phyloP scores from a whole-genome alignment of 1,139 yeast genomes.

The Geotrichum macrosporum region DNA sequence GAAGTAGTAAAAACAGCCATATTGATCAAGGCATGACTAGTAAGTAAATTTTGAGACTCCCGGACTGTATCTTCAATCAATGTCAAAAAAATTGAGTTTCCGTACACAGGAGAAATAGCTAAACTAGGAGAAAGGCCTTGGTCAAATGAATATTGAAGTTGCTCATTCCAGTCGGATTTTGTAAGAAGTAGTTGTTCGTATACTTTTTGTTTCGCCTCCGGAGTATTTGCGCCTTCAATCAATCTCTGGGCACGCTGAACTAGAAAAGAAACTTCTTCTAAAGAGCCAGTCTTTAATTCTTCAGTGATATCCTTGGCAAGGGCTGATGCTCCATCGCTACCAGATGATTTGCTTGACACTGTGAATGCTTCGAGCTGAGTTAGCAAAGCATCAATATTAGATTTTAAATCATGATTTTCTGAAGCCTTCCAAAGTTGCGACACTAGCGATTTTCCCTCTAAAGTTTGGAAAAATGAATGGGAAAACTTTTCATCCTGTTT shows the following conservation, averaged over 20 bases:
- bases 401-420: constrained; percentile 11
- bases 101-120: constrained; percentile 13
- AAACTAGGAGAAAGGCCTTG: constrained; percentile 13
- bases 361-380: constrained; percentile 11
- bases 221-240: constrained; percentile 8
- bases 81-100: constrained; percentile 17
- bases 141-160: constrained; percentile 12
- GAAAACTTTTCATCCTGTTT: constrained; percentile 11
- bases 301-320: constrained; percentile 15
- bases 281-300: constrained; percentile 5
- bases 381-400: constrained; percentile 15
- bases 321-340: constrained; percentile 1
- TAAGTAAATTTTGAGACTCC: neutral
- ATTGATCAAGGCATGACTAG: constrained; percentile 11
- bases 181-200: constrained; percentile 10
- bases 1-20: constrained; percentile 16
- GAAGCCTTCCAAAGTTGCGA: constrained; percentile 18
- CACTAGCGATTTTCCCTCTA: constrained; percentile 11
- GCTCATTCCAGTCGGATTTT: constrained; percentile 8
- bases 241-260: constrained; percentile 16
- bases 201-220: constrained; percentile 6
- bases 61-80: constrained; percentile 1
- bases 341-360: constrained; percentile 5
- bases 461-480: constrained; percentile 11
- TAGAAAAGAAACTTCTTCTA: constrained; percentile 16